A percentile compares a stretch with the other conserved stretches of the same genome.
phyloP scores from a whole-genome alignment of 1,139 yeast species.

The Candida sp. region DNA sequence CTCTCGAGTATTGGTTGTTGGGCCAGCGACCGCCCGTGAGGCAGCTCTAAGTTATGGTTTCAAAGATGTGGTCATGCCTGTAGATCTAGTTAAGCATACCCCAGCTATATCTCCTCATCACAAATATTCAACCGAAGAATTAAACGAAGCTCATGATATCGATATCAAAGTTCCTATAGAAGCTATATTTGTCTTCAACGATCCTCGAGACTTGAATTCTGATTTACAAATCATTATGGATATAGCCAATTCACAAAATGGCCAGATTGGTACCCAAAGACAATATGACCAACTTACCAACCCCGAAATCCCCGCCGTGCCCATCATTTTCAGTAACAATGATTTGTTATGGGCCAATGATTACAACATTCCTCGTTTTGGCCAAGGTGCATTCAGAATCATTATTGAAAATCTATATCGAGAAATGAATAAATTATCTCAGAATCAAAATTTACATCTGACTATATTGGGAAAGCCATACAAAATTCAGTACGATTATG shows the following conservation, averaged over 20 bases:
- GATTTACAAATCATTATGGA: conserved; percentile 81
- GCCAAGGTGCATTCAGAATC: conserved; percentile 86
- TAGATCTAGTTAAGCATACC: conserved; percentile 59
- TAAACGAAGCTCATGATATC: conserved; percentile 27
- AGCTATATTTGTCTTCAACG: conserved; percentile 84
- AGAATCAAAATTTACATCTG: conserved; percentile 39
- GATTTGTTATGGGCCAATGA: conserved; percentile 93
- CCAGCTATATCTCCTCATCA: conserved; percentile 77
- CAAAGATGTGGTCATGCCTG: conserved; percentile 69
- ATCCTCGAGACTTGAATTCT: conserved; percentile 86
- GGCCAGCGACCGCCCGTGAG: conserved; percentile 68
- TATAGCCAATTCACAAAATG: conserved; percentile 60
- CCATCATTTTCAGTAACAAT: conserved; percentile 81
- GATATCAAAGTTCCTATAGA: conserved; percentile 51
- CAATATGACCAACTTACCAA: conserved; percentile 9
- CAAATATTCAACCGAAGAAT: conserved; percentile 44
- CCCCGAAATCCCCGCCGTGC: conserved; percentile 55
- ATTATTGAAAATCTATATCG: conserved; percentile 62
- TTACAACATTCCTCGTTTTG: conserved; percentile 75
- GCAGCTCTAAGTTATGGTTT: conserved; percentile 85
- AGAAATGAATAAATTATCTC: conserved; percentile 49
- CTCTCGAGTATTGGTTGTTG: conserved; percentile 72
- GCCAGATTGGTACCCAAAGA: conserved; percentile 64
- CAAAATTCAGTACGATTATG: conserved; percentile 77
- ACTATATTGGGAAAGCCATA: conserved; percentile 85